A percentile compares a stretch with the other conserved stretches of the same genome.
These are phyloP conservation scores for Neofusicoccum laricinum DNA, from an alignment of 2,329 filamentous ascomycete genomes.

Conservation along the genomic window DNA sequence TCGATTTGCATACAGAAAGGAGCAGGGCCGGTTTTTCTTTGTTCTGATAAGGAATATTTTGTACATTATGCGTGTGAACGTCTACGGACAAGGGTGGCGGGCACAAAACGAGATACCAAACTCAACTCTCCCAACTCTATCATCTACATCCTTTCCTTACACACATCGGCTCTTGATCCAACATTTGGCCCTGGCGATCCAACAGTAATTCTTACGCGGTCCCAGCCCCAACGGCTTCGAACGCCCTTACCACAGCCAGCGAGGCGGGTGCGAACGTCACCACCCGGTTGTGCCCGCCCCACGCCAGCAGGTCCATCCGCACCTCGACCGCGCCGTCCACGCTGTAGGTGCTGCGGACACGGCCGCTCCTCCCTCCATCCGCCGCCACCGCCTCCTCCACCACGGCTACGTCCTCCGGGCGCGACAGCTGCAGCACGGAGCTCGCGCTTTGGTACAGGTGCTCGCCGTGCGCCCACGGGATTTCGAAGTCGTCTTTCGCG, in stretches of 20 bases:
- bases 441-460: conserved; percentile 29
- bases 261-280: conserved; percentile 63
- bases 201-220: not conserved
- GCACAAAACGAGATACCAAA: conserved; percentile 13
- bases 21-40: not conserved
- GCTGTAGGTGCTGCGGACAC: conserved; percentile 19
- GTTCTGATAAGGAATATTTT: no score
- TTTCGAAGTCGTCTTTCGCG: conserved; percentile 76
- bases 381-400: not conserved
- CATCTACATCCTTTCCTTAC: not conserved
- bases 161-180: no score
- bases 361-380: conserved; percentile 25
- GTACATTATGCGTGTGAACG: not conserved
- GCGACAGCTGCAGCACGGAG: not conserved
- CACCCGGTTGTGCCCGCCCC: conserved; percentile 64
- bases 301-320: conserved; percentile 43
- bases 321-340: conserved; percentile 21
- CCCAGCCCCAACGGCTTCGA: conserved; percentile 40
- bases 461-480: conserved; percentile 67
- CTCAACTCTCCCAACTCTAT: not conserved
- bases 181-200: no score
- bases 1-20: conserved; percentile 6
- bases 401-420: conserved; percentile 20
- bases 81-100: not conserved
- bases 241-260: conserved; percentile 64